Conservation (phyloP, 2,329 filamentous ascomycete species). For the Rhinocladiella similis region DNA sequence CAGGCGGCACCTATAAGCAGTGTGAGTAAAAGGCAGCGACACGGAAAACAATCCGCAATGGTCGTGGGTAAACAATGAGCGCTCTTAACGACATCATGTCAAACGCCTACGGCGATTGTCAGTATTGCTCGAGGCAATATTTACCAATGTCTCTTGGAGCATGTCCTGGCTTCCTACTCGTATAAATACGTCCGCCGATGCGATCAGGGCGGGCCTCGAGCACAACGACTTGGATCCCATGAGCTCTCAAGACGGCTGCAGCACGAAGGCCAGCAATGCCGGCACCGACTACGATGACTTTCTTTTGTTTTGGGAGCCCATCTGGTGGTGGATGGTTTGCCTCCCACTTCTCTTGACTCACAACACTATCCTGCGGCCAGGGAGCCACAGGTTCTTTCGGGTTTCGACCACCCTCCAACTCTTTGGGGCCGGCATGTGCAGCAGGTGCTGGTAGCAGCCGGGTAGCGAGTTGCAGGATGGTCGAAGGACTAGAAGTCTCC, state of each 20-base stretch:
- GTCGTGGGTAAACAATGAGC: constrained; percentile 28
- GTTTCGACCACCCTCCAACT: constrained; percentile 29
- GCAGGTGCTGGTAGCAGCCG: constrained; percentile 22
- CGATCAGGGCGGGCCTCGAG: constrained; percentile 37
- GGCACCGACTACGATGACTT: constrained; percentile 38
- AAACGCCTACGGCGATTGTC: constrained; percentile 33
- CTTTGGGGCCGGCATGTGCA: constrained; percentile 14
- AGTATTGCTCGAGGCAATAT: constrained; percentile 33
- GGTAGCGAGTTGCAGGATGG: constrained; percentile 27
- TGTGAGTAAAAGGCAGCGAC: constrained; percentile 21
- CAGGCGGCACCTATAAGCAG: constrained; percentile 41
- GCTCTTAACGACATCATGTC: constrained; percentile 27
- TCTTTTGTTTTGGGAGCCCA: constrained; percentile 22
- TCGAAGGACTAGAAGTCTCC: constrained; percentile 30
- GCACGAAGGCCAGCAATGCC: constrained; percentile 39
- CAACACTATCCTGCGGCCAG: constrained; percentile 16
- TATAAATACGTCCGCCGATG: constrained; percentile 42
- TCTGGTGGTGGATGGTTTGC: constrained; percentile 5
- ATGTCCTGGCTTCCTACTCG: constrained; percentile 38
- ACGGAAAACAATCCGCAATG: constrained; percentile 27
- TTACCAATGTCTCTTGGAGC: constrained; percentile 42
- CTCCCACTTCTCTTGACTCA: constrained; percentile 25
- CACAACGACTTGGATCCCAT: constrained; percentile 38
- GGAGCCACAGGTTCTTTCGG: constrained; percentile 20
- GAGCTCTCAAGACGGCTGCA: constrained; percentile 36